These are phyloP conservation scores for Myriangium duriaei DNA, from an alignment of 2,329 filamentous ascomycete genomes.

Conservation along the genomic window DNA sequence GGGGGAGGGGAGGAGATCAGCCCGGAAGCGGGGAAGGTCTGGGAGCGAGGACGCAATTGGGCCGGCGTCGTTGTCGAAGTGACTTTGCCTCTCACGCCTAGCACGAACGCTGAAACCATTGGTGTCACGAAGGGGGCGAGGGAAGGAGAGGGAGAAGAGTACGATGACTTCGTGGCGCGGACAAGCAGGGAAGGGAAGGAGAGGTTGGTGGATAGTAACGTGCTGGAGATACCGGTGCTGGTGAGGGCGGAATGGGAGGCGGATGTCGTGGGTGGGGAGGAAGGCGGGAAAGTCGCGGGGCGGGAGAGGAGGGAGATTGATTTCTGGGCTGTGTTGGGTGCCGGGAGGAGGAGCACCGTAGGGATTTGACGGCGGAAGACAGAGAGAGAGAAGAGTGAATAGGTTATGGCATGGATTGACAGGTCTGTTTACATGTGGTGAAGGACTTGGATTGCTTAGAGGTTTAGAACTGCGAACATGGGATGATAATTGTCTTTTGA, in stretches of 20 bases:
- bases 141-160: conserved; percentile 6
- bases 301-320: conserved; percentile 78
- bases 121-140: conserved; percentile 13
- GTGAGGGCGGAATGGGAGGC: conserved; percentile 84
- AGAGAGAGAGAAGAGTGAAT: too few relatives aligned
- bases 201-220: conserved; percentile 44
- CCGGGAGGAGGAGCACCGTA: too few relatives aligned
- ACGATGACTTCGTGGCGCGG: conserved; percentile 17
- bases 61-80: conserved; percentile 89
- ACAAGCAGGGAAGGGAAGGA: conserved; percentile 33
- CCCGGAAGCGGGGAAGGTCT: conserved; percentile 87
- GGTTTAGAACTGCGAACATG: too few relatives aligned
- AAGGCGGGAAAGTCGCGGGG: conserved; percentile 41
- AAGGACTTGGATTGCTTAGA: too few relatives aligned
- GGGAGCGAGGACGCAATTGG: conserved; percentile 88
- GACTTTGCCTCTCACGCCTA: conserved; percentile 30
- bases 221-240: conserved; percentile 86
- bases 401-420: too few relatives aligned
- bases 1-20: conserved; percentile 39
- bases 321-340: conserved; percentile 88
- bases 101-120: neutral
- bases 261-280: conserved; percentile 49
- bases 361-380: too few relatives aligned
- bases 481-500: too few relatives aligned
- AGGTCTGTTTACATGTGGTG: too few relatives aligned